Conservation (phyloP, 2,329 filamentous ascomycete genomes). For the Microdochium bolleyi region DNA sequence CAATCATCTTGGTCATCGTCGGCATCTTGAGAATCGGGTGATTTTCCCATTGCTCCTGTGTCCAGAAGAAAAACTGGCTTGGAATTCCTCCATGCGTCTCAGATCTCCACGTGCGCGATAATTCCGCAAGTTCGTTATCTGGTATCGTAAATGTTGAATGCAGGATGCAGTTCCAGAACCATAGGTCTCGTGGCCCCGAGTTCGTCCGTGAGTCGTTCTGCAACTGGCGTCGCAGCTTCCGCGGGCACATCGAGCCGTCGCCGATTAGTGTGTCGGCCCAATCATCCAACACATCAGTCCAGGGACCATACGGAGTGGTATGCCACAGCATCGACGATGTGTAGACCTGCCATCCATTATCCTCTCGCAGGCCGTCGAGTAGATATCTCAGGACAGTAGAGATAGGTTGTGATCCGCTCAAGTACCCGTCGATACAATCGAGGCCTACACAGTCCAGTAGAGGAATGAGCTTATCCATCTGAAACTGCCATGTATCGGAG, state of each 20-base stretch:
- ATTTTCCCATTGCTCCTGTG: neutral
- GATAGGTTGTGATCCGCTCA: no score
- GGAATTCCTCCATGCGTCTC: neutral
- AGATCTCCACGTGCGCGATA: neutral
- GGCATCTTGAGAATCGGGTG: neutral
- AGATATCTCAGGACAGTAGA: no score
- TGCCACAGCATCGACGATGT: neutral
- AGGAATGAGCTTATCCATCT: no score
- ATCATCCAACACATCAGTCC: neutral
- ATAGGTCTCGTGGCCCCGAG: neutral
- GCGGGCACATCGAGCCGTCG: neutral
- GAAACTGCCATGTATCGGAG: no score
- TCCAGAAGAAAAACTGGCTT: neutral
- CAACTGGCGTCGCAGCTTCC: neutral
- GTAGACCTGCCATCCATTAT: neutral
- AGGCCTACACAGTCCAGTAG: no score
- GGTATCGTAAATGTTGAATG: neutral
- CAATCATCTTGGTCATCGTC: neutral
- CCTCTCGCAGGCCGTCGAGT: neutral
- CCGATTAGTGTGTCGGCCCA: neutral
- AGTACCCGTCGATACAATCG: no score
- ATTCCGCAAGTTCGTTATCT: neutral
- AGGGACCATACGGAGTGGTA: neutral
- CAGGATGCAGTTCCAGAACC: neutral
- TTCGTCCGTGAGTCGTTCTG: neutral